Conservation (phyloP, 148 eudicot genomes). For the Fagopyrum esculentum region DNA sequence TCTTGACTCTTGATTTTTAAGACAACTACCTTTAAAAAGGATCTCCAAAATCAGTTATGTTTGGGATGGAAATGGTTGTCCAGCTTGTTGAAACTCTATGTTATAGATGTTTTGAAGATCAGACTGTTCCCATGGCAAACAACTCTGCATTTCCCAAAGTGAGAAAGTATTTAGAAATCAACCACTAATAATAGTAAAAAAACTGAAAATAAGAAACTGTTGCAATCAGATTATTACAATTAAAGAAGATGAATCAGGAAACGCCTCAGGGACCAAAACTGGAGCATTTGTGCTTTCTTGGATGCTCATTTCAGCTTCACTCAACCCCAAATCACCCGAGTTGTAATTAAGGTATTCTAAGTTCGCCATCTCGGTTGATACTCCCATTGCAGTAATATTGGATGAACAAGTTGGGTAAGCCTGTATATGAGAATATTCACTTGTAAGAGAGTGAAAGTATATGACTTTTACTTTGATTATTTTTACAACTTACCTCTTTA, state of each 20-base stretch:
- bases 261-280: constrained; percentile 37
- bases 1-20: not conserved
- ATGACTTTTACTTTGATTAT: not conserved
- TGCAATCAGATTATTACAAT: constrained; percentile 35
- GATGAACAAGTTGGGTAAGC: constrained; percentile 44
- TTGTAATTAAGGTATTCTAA: constrained; percentile 45
- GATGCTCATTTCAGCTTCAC: constrained; percentile 14
- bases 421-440: constrained; percentile 27
- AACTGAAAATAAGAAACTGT: constrained; percentile 4
- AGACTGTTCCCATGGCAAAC: constrained; percentile 57
- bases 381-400: constrained; percentile 40
- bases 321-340: constrained; percentile 30
- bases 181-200: not conserved
- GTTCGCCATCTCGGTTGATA: constrained; percentile 37
- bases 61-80: constrained; percentile 49
- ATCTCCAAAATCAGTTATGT: constrained; percentile 28
- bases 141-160: constrained; percentile 31
- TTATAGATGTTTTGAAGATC: constrained; percentile 52
- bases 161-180: not conserved
- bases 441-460: not conserved
- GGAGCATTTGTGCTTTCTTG: constrained; percentile 52
- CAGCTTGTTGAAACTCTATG: constrained; percentile 65
- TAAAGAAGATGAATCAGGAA: constrained; percentile 53
- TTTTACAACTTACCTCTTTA: constrained; percentile 50
- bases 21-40: not conserved